Percentiles rank a stretch among this genome's conserved stretches.
Conservation (phyloP, 176 grass and related monocot genomes). For the Poa annua region DNA sequence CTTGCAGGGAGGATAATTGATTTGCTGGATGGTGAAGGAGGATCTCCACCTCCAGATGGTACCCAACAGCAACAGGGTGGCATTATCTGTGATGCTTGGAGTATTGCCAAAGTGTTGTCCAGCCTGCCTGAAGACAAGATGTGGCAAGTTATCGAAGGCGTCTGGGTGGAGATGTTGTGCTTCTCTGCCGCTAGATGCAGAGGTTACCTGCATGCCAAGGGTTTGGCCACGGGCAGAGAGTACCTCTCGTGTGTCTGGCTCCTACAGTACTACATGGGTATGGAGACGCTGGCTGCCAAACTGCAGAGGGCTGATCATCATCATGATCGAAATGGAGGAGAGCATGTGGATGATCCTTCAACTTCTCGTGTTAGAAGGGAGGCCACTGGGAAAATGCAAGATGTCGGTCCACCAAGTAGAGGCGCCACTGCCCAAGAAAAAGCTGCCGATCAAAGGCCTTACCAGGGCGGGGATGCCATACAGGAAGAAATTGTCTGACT, state of each 20-base stretch:
- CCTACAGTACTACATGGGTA: not conserved
- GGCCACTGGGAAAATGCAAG: too few species aligned
- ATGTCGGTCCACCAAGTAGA: too few species aligned
- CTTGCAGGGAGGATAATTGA: too few species aligned
- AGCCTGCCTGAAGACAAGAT: not conserved
- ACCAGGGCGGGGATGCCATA: too few species aligned
- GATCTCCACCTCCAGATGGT: not conserved
- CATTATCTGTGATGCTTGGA: not conserved
- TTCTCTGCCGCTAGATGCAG: not conserved
- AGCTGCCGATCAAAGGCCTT: too few species aligned
- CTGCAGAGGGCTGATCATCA: not conserved
- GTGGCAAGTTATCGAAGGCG: slow-evolving; percentile 6
- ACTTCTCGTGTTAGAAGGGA: not conserved
- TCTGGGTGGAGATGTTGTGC: slow-evolving; percentile 37
- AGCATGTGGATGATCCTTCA: not conserved
- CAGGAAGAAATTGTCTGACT: too few species aligned
- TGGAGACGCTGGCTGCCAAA: not conserved
- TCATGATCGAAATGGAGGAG: not conserved
- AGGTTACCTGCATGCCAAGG: too few species aligned
- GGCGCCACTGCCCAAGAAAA: too few species aligned
- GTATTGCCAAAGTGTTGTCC: not conserved
- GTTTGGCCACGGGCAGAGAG: not conserved
- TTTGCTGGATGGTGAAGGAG: too few species aligned
- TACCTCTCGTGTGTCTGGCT: not conserved
- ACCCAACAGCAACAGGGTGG: not conserved